Conservation (phyloP, 129 eudicot species). For the Saussurea involucrata region DNA sequence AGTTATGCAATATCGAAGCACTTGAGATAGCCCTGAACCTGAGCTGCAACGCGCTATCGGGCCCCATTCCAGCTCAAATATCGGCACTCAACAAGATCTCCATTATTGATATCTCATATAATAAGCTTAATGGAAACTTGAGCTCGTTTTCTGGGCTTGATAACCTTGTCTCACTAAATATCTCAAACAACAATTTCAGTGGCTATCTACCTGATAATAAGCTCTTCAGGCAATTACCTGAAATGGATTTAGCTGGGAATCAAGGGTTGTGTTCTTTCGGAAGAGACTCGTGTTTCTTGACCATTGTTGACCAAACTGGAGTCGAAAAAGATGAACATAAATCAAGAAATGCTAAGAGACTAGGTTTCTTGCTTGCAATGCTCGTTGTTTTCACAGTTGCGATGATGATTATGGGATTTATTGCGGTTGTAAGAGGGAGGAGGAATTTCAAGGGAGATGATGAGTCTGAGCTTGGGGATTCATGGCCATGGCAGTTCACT, state of each 20-base stretch:
- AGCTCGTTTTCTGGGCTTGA: constrained; percentile 38
- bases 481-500: constrained; percentile 43
- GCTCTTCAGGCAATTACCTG: constrained; percentile 43
- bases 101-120: constrained; percentile 51
- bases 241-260: constrained; percentile 35
- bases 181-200: constrained; percentile 49
- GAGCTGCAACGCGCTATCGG: constrained; percentile 41
- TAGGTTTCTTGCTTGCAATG: constrained; percentile 43
- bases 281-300: constrained; percentile 24
- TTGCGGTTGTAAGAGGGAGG: constrained; percentile 48
- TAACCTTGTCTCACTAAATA: constrained; percentile 53
- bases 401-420: constrained; percentile 56
- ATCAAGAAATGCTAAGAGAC: constrained; percentile 27
- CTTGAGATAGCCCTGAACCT: constrained; percentile 47
- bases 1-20: constrained; percentile 39
- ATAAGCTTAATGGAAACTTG: constrained; percentile 49
- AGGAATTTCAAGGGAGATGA: constrained; percentile 31
- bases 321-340: background rate
- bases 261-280: constrained; percentile 39
- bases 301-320: constrained; percentile 5
- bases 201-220: constrained; percentile 52
- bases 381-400: constrained; percentile 42
- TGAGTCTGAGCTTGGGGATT: constrained; percentile 34
- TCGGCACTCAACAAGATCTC: constrained; percentile 46
- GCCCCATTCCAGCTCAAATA: constrained; percentile 41